phyloP scores from a whole-genome alignment of 1,284 basidiomycete species.

The Melampsora abietis-canadensis region DNA sequence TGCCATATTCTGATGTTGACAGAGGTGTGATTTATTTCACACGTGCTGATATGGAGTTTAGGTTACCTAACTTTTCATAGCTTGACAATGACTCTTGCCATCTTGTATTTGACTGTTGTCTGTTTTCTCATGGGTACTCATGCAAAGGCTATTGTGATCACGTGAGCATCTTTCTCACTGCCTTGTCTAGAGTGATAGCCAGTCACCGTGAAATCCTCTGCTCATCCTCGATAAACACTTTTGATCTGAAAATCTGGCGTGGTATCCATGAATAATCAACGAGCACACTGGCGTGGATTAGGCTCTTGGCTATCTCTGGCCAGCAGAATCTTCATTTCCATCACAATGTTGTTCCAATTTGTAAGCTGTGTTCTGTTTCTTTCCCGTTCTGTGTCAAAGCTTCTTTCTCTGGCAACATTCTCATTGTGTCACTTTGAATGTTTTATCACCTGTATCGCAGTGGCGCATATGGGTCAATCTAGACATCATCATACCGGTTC shows the following conservation, averaged over 20 bases:
- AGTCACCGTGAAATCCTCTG: too few relatives aligned
- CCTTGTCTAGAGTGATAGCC: too few relatives aligned
- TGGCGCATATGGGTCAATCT: slow-evolving; percentile 6
- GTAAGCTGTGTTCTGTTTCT: neutral
- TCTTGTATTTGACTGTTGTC: neutral
- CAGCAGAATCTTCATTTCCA: neutral
- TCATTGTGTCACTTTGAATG: neutral
- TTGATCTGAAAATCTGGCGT: too few relatives aligned
- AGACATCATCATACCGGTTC: slow-evolving; percentile 2
- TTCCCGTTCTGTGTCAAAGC: neutral
- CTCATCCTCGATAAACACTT: too few relatives aligned
- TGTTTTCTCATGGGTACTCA: neutral
- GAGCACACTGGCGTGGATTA: neutral
- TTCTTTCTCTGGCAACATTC: neutral
- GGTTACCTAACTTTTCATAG: neutral
- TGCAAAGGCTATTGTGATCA: neutral
- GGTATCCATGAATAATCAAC: neutral
- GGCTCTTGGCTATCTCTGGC: neutral
- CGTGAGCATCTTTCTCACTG: neutral
- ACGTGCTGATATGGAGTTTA: neutral
- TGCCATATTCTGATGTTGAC: too few relatives aligned
- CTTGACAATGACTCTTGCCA: neutral
- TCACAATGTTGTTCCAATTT: slow-evolving; percentile 1
- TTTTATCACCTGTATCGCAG: neutral
- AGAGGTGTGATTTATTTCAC: too few relatives aligned